Percentiles rank a stretch among this genome's conserved stretches.
These are phyloP conservation scores for Vitis riparia DNA, from an alignment of 164 flowering plant genomes.

Conservation along the genomic window DNA sequence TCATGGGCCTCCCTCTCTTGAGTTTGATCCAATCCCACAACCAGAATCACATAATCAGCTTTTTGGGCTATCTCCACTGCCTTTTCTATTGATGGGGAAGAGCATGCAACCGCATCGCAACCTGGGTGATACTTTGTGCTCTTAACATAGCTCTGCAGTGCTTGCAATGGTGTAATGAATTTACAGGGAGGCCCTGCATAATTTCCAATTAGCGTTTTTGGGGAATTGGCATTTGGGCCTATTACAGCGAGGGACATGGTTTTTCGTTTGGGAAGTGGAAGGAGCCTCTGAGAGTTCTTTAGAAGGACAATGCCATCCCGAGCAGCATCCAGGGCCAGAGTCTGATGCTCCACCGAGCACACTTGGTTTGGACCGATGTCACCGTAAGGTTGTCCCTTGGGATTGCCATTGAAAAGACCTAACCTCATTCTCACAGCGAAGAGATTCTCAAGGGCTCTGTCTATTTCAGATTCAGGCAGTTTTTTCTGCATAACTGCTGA, in stretches of 20 bases:
- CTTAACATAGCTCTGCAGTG: constrained; percentile 38
- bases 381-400: constrained; percentile 42
- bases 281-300: constrained; percentile 54
- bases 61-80: constrained; percentile 58
- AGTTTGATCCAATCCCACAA: constrained; percentile 79
- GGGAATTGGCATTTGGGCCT: constrained; percentile 70
- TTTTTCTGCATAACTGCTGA: constrained; percentile 61
- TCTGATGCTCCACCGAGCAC: constrained; percentile 51
- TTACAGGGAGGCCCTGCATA: constrained; percentile 71
- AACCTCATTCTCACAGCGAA: constrained; percentile 77
- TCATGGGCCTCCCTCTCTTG: constrained; percentile 66
- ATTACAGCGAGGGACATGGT: constrained; percentile 55
- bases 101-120: constrained; percentile 54
- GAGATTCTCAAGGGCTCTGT: constrained; percentile 78
- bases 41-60: constrained; percentile 62
- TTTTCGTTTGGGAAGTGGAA: constrained; percentile 50
- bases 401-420: constrained; percentile 78
- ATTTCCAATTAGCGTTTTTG: constrained; percentile 57
- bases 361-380: constrained; percentile 38
- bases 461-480: constrained; percentile 39
- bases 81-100: constrained; percentile 30
- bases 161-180: constrained; percentile 46
- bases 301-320: constrained; percentile 62
- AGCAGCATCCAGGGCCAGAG: constrained; percentile 72
- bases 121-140: constrained; percentile 39